Conservation (phyloP, 2,329 filamentous ascomycete genomes). For the Sporothrix protearum region DNA sequence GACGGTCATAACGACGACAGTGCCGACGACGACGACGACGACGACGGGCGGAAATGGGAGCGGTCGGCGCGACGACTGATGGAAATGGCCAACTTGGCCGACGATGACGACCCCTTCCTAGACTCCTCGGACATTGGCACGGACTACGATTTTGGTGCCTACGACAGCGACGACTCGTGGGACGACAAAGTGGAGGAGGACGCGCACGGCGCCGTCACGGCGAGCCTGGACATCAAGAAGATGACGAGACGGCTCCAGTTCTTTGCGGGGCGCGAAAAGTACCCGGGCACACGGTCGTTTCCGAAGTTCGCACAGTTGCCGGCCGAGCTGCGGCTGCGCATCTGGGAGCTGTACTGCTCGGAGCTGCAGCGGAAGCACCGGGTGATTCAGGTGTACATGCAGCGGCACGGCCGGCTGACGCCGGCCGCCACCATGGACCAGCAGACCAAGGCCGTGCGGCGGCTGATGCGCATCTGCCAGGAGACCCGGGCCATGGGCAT, state of each 20-base stretch:
- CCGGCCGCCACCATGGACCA: background rate
- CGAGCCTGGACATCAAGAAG: background rate
- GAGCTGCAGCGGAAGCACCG: constrained; percentile 4
- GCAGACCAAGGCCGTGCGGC: constrained; percentile 9
- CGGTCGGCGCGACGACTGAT: background rate
- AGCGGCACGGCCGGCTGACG: background rate
- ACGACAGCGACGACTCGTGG: constrained; percentile 14
- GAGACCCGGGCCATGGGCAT: constrained; percentile 26
- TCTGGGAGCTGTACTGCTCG: constrained; percentile 27
- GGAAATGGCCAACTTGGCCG: background rate
- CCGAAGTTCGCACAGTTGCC: constrained; percentile 25
- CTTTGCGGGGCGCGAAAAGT: background rate
- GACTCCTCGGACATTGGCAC: background rate
- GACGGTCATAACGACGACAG: too few species aligned
- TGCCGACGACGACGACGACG: background rate
- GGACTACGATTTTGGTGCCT: background rate
- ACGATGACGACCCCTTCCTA: background rate
- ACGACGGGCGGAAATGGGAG: background rate
- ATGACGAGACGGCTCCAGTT: background rate
- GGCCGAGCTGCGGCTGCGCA: constrained; percentile 25
- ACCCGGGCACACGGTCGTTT: background rate
- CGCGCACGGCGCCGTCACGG: background rate
- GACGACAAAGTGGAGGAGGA: background rate
- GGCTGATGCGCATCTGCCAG: constrained; percentile 23
- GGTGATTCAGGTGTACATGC: constrained; percentile 18